A percentile compares a stretch with the other conserved stretches of the same genome.
These are phyloP conservation scores for Polyplosphaeria fusca DNA, from an alignment of 495 filamentous ascomycete species.

Conservation along the genomic window DNA sequence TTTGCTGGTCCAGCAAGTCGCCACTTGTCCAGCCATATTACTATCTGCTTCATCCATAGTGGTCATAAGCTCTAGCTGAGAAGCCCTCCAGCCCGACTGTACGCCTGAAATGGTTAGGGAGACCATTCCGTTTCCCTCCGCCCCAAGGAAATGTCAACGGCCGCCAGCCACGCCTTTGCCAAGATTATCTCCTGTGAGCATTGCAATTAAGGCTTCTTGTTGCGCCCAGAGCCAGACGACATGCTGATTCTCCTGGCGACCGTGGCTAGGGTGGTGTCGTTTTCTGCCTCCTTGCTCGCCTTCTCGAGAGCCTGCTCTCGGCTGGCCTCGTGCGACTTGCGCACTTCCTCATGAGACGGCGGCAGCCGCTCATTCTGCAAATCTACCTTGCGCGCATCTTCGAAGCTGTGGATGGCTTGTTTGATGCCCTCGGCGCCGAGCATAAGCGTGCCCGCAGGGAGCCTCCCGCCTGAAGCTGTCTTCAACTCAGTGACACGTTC, in stretches of 20 bases:
- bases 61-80: no score
- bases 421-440: slow-evolving; percentile 97
- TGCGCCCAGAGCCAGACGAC: slow-evolving; percentile 43
- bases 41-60: no score
- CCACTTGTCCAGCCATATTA: no score
- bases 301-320: slow-evolving; percentile 77
- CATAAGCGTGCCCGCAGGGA: slow-evolving; percentile 96
- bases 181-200: no score
- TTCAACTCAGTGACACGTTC: slow-evolving; percentile 96
- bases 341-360: slow-evolving; percentile 87
- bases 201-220: no score
- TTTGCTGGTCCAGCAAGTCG: no score
- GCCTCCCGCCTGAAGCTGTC: slow-evolving; percentile 87
- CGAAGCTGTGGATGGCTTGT: slow-evolving; percentile 95
- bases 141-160: slow-evolving; percentile 1
- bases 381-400: slow-evolving; percentile 97
- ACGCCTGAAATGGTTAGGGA: slow-evolving; percentile 20
- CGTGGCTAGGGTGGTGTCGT: slow-evolving; percentile 78
- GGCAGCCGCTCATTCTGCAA: slow-evolving; percentile 93
- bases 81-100: slow-evolving; percentile 6
- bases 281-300: slow-evolving; percentile 81
- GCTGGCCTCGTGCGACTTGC: slow-evolving; percentile 71
- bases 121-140: slow-evolving; percentile 10
- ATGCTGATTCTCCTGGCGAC: slow-evolving; percentile 92
- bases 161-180: no score